These are phyloP conservation scores for Psilocybe cubensis DNA, from an alignment of 768 basidiomycete species.

Conservation along the genomic window DNA sequence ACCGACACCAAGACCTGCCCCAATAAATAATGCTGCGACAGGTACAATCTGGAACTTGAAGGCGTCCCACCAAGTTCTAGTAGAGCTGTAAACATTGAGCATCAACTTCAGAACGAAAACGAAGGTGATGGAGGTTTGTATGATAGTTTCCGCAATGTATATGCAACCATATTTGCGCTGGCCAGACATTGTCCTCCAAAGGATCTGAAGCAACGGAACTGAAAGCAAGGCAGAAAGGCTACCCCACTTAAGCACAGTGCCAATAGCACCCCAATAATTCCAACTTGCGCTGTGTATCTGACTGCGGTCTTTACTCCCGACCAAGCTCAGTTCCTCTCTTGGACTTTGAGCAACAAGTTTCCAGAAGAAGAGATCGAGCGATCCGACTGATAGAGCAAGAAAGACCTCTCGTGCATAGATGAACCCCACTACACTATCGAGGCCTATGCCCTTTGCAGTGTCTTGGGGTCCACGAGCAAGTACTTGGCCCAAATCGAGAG, in stretches of 20 bases:
- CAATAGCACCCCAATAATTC: conserved; percentile 64
- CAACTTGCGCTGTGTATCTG: conserved; percentile 61
- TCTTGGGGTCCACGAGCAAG: conserved; percentile 41
- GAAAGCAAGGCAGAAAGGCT: conserved; percentile 48
- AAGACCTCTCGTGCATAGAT: conserved; percentile 60
- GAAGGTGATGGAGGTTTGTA: conserved; percentile 61
- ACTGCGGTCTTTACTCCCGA: conserved; percentile 10
- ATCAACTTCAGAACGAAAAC: conserved; percentile 67
- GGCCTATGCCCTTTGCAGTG: conserved; percentile 22
- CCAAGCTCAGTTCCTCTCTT: conserved; percentile 33
- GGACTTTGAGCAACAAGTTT: conserved; percentile 62
- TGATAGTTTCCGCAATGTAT: conserved; percentile 59
- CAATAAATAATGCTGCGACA: conserved; percentile 55
- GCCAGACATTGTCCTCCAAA: conserved; percentile 57
- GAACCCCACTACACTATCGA: conserved; percentile 38
- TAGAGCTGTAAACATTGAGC: conserved; percentile 56
- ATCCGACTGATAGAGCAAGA: conserved; percentile 57
- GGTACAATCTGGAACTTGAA: conserved; percentile 52
- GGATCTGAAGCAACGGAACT: conserved; percentile 59
- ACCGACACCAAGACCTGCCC: conserved; percentile 55
- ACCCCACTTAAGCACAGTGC: conserved; percentile 53
- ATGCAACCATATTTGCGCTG: conserved; percentile 44
- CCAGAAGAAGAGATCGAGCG: conserved; percentile 74
- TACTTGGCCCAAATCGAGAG: conserved; percentile 63
- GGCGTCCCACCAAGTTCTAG: conserved; percentile 43